These are phyloP conservation scores for Pulveroboletus frians DNA, from an alignment of 768 basidiomycete species.

Conservation along the genomic window DNA sequence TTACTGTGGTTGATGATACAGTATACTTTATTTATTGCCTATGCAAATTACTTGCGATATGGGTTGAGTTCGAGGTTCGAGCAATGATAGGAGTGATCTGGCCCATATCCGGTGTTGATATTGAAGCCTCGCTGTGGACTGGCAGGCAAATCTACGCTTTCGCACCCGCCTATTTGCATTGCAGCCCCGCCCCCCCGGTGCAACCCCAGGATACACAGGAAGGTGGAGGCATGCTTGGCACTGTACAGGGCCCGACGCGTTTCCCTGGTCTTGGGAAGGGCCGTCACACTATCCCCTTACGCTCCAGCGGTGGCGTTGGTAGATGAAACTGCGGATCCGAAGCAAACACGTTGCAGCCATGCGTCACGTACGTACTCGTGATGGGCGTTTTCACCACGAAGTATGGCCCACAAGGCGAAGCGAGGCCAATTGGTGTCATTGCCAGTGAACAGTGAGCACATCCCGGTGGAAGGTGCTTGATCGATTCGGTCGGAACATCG, in stretches of 20 bases:
- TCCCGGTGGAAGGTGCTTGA: not conserved
- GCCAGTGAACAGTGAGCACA: not conserved
- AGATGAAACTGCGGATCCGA: constrained; percentile 20
- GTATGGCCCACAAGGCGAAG: constrained; percentile 3
- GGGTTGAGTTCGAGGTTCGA: not conserved
- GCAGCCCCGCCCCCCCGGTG: constrained; percentile 3
- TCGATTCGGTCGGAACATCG: not conserved
- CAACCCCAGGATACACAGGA: constrained; percentile 3
- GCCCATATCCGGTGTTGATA: no score
- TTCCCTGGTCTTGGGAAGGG: constrained; percentile 1
- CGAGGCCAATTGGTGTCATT: not conserved
- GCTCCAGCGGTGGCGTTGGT: not conserved
- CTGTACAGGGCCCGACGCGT: constrained; percentile 15
- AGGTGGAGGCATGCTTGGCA: constrained; percentile 6
- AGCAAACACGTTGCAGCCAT: constrained; percentile 8
- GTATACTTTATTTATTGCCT: not conserved
- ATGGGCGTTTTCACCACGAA: constrained; percentile 18
- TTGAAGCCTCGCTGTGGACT: no score
- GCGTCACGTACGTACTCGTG: constrained; percentile 8
- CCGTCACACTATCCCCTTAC: not conserved
- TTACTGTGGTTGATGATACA: not conserved
- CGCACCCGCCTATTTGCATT: not conserved
- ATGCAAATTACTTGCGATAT: not conserved
- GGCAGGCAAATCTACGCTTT: no score
- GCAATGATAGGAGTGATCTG: not conserved